Base-by-base conservation (phyloP, 768 basidiomycete genomes). In the Chalciporus pseudorubinellus region DNA sequence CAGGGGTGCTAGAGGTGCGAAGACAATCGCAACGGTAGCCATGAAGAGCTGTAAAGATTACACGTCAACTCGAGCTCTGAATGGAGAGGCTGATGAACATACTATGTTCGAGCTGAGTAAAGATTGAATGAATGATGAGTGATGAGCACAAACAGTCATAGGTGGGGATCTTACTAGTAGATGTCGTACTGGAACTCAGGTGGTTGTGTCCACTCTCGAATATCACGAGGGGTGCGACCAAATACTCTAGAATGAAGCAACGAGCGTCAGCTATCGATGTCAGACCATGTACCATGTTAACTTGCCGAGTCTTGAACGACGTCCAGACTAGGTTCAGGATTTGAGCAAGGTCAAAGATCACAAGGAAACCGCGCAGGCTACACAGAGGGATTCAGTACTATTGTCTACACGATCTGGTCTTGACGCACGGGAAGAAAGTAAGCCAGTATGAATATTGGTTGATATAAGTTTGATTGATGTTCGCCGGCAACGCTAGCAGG, bases 281-380 rank as follows among this genome's bases (percentile, higher is more conserved):
- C 36, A 18, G 13, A 26, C 21, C 6, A 7, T 38, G 10, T 10
- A 22, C 13, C 0, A 18, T 29, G 6, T 14, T 38, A 26, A 24
- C 83, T 34, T 63, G 90, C 88, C 74, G 82, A 18, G 89, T 93
- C 73, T 85, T 87, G 76, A 95, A 76, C n/a, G 83, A 87, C 38
- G 89, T 76, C 81, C 84, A 89, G 31, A 94, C 60, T 21, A 99
- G 77, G 64, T 97, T 97, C 71, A 98, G 70, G 45, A 98, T 83
- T 70, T 99, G 97, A 6, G 97, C 95, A 29, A 99, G 75, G 67
- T 99, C 97, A 64, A 98, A 98, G 50, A 98, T 76, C 10, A 84
- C 88, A 38, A 98, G 80, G 80, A 98, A 97, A 21, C 95, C 97
- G 65, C 95, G 91, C 33, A 98, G 77, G 7, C 90, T 92, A 58